phyloP scores from a whole-genome alignment of 441 rosid species.

The Erodium texanum region DNA sequence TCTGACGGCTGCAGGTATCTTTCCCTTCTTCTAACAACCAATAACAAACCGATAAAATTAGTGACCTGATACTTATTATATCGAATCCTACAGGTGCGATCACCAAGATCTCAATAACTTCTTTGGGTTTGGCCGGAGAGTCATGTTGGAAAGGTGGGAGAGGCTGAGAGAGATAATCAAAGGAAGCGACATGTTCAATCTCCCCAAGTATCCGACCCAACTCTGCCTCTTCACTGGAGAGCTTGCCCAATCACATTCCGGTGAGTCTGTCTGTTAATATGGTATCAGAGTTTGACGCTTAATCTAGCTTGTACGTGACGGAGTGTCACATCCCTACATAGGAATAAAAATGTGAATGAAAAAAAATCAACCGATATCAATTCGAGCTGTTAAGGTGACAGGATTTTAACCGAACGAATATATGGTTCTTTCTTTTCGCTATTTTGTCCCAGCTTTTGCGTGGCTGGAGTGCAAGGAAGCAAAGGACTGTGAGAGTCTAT shows the following conservation, averaged over 20 bases:
- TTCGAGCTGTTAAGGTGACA: too few relatives aligned
- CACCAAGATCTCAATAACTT: constrained; percentile 32
- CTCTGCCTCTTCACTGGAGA: constrained; percentile 46
- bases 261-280: constrained; percentile 16
- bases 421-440: too few relatives aligned
- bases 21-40: too few relatives aligned
- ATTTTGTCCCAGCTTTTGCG: constrained; percentile 52
- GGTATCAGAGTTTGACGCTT: too few relatives aligned
- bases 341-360: too few relatives aligned
- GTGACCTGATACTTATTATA: too few relatives aligned
- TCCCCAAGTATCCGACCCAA: constrained; percentile 41
- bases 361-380: too few relatives aligned
- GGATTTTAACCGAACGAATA: too few relatives aligned
- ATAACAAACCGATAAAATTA: too few relatives aligned
- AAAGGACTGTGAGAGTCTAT: constrained; percentile 31
- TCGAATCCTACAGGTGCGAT: too few relatives aligned
- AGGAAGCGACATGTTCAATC: constrained; percentile 29
- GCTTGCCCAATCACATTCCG: constrained; percentile 38
- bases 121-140: constrained; percentile 36
- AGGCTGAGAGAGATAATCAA: constrained; percentile 42
- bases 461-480: constrained; percentile 63
- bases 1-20: constrained; percentile 16
- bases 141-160: constrained; percentile 61
- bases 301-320: too few relatives aligned
- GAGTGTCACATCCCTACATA: too few relatives aligned